Conservation (phyloP, 371 early-diverging fungal species). For the Agmasoma carcini region DNA sequence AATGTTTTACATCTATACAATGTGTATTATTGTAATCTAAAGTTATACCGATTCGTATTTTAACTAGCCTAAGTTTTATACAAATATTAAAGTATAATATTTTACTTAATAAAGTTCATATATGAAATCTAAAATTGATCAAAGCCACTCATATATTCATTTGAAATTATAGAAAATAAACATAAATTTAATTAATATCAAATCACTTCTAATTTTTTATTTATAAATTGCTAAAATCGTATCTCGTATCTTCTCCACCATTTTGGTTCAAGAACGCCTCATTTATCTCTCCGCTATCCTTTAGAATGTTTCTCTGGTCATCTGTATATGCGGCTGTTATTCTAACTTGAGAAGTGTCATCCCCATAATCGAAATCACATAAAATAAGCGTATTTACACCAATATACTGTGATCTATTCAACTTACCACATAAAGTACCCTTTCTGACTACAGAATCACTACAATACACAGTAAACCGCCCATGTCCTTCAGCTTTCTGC, state of each 20-base stretch:
- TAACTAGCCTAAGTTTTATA: too few species aligned
- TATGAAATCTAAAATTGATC: too few species aligned
- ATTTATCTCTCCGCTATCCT: slow-evolving; percentile 83
- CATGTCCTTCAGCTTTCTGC: slow-evolving; percentile 80
- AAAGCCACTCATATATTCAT: too few species aligned
- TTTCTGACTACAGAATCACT: slow-evolving; percentile 75
- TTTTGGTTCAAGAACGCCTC: slow-evolving; percentile 54
- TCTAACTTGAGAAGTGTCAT: slow-evolving; percentile 76
- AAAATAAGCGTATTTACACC: slow-evolving; percentile 81
- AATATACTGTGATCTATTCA: slow-evolving; percentile 86
- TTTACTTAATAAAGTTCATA: too few species aligned
- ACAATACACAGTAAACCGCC: slow-evolving; percentile 77
- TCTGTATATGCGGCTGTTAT: slow-evolving; percentile 86
- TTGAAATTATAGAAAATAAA: too few species aligned
- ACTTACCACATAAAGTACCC: slow-evolving; percentile 85
- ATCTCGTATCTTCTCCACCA: background rate
- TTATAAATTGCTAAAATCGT: slow-evolving; percentile 33
- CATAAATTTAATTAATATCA: too few species aligned
- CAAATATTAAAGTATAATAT: too few species aligned
- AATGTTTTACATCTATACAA: too few species aligned
- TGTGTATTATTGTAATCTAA: too few species aligned
- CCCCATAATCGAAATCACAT: slow-evolving; percentile 78
- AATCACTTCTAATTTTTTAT: background rate
- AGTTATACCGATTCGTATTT: too few species aligned
- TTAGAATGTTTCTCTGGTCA: slow-evolving; percentile 85